A percentile compares a stretch with the other conserved stretches of the same genome.
These are phyloP conservation scores for Saturnispora sanitii DNA, from an alignment of 805 yeast genomes.

Conservation along the genomic window DNA sequence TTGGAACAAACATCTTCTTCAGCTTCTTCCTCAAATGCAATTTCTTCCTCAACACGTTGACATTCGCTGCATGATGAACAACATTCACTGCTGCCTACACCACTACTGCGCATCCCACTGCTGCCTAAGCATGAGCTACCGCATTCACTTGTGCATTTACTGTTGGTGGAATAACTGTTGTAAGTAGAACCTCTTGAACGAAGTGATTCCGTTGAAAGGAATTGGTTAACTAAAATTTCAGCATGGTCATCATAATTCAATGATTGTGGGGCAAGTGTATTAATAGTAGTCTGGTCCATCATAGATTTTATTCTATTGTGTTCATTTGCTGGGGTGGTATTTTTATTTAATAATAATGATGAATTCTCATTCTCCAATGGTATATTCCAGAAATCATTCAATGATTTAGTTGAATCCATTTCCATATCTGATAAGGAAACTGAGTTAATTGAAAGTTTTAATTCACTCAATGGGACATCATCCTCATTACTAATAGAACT, in stretches of 20 bases:
- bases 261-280: background rate
- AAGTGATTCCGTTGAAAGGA: background rate
- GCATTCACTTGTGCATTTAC: background rate
- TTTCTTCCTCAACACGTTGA: background rate
- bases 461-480: background rate
- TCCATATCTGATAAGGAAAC: background rate
- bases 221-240: background rate
- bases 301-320: background rate
- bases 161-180: background rate
- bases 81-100: background rate
- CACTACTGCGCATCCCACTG: background rate
- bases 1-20: no score
- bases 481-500: background rate
- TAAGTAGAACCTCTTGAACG: background rate
- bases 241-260: conserved; percentile 1
- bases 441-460: background rate
- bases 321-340: background rate
- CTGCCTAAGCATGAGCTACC: background rate
- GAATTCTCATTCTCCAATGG: background rate
- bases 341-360: background rate
- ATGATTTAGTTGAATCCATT: background rate
- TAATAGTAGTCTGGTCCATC: background rate
- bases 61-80: background rate
- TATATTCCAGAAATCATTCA: background rate
- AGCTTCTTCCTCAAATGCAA: background rate